A percentile compares a stretch with the other conserved stretches of the same genome.
phyloP scores from a whole-genome alignment of 2,329 filamentous ascomycete species.

The Chaetoscypha palmicola region DNA sequence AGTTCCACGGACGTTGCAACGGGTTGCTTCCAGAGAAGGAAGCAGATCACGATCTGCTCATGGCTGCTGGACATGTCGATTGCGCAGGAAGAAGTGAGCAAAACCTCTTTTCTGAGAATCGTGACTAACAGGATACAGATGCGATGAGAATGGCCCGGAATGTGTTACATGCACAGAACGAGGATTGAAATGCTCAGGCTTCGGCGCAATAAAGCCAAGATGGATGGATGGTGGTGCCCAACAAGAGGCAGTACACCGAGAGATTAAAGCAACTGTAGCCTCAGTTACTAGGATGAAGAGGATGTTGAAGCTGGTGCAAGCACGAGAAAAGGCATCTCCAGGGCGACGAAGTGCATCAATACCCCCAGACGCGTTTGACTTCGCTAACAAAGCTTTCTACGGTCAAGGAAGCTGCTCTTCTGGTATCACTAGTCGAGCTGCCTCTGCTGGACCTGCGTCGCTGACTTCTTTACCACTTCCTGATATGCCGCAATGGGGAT shows the following conservation, averaged over 20 bases:
- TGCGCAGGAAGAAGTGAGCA: conserved; percentile 8
- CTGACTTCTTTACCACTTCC: neutral
- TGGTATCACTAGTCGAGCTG: conserved; percentile 2
- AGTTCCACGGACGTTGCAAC: neutral
- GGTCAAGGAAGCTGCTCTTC: conserved; percentile 3
- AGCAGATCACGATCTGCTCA: conserved; percentile 2
- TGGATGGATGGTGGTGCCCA: conserved; percentile 11
- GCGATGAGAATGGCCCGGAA: conserved; percentile 9
- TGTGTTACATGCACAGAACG: conserved; percentile 5
- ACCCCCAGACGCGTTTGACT: conserved; percentile 4
- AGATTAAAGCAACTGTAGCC: conserved; percentile 9
- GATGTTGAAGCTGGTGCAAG: conserved; percentile 9
- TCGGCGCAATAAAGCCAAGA: conserved; percentile 7
- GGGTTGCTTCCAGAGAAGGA: conserved; percentile 5
- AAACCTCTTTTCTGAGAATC: neutral
- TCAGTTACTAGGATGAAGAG: conserved; percentile 9
- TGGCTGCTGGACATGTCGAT: conserved; percentile 10
- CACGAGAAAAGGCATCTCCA: conserved; percentile 8
- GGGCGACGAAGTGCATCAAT: conserved; percentile 4
- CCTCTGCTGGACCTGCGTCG: conserved; percentile 1
- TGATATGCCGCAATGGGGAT: conserved; percentile 1
- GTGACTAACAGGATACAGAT: conserved; percentile 2
- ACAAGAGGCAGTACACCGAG: conserved; percentile 9
- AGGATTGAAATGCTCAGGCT: conserved; percentile 8
- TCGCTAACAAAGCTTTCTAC: conserved; percentile 1